Evolutionary conservation across 2,329 filamentous ascomycete species (phyloP), one percentile per base, ranked within the genome.

Genomic region (Nemania sp.): DNA sequence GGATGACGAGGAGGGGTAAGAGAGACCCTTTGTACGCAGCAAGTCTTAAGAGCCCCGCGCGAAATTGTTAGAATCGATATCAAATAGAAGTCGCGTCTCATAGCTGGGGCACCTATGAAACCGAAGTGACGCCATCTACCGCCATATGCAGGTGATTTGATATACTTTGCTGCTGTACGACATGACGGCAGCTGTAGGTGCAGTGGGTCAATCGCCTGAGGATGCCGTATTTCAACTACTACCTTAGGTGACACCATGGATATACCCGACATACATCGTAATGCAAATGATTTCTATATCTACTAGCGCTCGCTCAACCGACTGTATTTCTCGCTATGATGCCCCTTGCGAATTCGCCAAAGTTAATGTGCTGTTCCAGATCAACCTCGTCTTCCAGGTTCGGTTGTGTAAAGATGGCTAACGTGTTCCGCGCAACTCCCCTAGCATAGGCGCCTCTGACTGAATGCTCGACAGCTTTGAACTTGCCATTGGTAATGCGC

Each of bases 331-430:
- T 83, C 3, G 77, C 75, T 31, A 85, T 80, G 45, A 85, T 78
- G 0, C 80, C 80, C 47, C 81, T 72, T 3, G 89, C 89, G 76
- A 92, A 91, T 65, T 88, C 82, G 19, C 88, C 89, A 79, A 92
- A 93, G 33, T 82, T 88, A 52, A 85, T 77, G 31, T 82, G 80
- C 64, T 83, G 79, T 68, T 81, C 77, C 53, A 83, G 79, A 66
- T 93, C 89, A 12, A 93, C 87, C 73, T 84, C 81, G 63, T 92
- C 89, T 64, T 83, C 89, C 56, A 97, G 72, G 75, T 97, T 96
- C 20, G 94, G 94, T 80, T 99, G 94, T 54, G 93, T 99, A 68
- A 97, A 99, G 8, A 97, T 91, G 0, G 94, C 94, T 62, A 99
- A 74, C 8, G 94, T 99, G 74, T 97, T 97, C 54, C 88, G 77